Evolutionary conservation across 345 rosid species (phyloP), one percentile per base, ranked within the genome.

Genomic region (Ceriops zippeliana): DNA sequence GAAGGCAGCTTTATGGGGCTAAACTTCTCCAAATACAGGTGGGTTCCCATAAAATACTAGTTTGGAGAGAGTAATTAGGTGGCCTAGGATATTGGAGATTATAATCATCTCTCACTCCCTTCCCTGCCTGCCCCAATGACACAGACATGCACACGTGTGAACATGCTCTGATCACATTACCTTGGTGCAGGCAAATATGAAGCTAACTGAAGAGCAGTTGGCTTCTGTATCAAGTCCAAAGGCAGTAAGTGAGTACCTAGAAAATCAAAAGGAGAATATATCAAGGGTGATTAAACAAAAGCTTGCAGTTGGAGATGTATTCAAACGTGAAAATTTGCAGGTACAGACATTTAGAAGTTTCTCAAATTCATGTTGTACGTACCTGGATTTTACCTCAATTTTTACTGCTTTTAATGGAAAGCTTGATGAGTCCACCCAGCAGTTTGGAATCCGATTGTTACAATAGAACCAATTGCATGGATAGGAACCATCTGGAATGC

Each of bases 1-100:
- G 97, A 51, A 85, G 97, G 75, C 91, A 88, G 78, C 84, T 93
- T 67, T 93, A 93, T 71, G 98, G 96, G 75, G 86, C 97, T 70
- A 84, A 80, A 78, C 93, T 93, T 83, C 83, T 93, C 38, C 79
- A 89, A 80, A 80, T 91, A 56, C 98, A 91, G 96, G 98, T 84
- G 66, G 58, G 83, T 63, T 65, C 42, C 38, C 34, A 17, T 15
- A 7, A 16, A 61, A 20, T 34, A 46, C 66, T 54, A 27, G 3
- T 63, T 63, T 47, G 11, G 4, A 32, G 20, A 17, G 22, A 34
- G 13, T 5, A 51, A 47, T 62, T 11, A 6, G 31, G 26, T 20
- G 16, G 2, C 56, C 30, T 56, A 27, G 6, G 59, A 56, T 56
- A 56, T 28, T 24, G 59, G 30, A 22, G 59, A 22, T 56, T 42